These are phyloP conservation scores for Aschersonia sp. DNA, from an alignment of 2,329 filamentous ascomycete genomes.

Conservation along the genomic window DNA sequence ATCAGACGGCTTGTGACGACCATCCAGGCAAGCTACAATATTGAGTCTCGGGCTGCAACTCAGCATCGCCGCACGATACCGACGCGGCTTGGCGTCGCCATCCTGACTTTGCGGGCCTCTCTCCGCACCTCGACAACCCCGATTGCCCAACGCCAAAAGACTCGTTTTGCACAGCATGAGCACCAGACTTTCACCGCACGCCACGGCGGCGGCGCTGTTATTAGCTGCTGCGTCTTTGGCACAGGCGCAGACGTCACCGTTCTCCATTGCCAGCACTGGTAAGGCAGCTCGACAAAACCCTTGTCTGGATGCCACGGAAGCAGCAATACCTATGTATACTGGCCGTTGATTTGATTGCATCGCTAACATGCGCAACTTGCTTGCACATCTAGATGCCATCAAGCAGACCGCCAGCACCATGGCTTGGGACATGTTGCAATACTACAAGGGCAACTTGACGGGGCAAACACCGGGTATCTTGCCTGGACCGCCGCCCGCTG, in stretches of 20 bases:
- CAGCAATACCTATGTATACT: not conserved
- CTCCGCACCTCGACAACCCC: not conserved
- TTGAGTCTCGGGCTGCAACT: too few species aligned
- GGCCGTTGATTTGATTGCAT: not conserved
- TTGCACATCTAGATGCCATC: slow-evolving; percentile 17
- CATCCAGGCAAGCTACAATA: too few species aligned
- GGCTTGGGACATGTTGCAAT: slow-evolving; percentile 29
- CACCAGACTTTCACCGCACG: slow-evolving; percentile 1
- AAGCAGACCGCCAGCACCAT: slow-evolving; percentile 22
- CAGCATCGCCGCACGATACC: too few species aligned
- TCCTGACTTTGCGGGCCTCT: too few species aligned
- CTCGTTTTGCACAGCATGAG: slow-evolving; percentile 3
- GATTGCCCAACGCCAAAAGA: not conserved
- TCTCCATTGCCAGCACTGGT: slow-evolving; percentile 5
- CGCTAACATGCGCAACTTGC: not conserved
- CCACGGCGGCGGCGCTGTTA: slow-evolving; percentile 3
- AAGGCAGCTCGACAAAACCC: not conserved
- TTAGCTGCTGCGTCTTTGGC: slow-evolving; percentile 2
- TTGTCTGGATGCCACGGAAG: not conserved
- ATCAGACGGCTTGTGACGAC: too few species aligned
- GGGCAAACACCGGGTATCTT: slow-evolving; percentile 32
- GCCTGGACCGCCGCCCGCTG: slow-evolving; percentile 28
- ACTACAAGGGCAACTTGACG: slow-evolving; percentile 29
- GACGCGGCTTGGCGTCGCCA: too few species aligned
- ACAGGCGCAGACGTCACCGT: slow-evolving; percentile 5